Conservation (phyloP, 2,329 filamentous ascomycete species). For the Dactylellina leptospora region DNA sequence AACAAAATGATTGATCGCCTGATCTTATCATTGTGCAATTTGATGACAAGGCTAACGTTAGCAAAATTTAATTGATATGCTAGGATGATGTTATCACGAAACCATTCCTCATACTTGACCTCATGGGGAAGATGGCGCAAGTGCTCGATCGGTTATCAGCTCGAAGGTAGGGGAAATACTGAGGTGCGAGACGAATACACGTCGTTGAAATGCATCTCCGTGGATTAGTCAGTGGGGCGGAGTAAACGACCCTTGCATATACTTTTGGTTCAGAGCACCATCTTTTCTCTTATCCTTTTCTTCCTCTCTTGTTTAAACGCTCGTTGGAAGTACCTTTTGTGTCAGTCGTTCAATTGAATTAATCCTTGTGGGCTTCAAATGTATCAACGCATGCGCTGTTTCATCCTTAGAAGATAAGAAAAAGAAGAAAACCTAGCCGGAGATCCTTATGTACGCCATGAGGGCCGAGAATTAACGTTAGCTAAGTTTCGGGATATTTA, state of each 20-base stretch:
- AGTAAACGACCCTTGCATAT: constrained; percentile 4
- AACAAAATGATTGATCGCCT: too few relatives aligned
- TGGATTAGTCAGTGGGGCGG: constrained; percentile 30
- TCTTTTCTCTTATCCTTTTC: neutral
- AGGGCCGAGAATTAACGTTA: too few relatives aligned
- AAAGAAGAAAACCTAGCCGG: too few relatives aligned
- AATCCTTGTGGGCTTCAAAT: too few relatives aligned
- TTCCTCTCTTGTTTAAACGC: neutral
- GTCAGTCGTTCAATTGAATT: too few relatives aligned
- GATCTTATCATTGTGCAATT: neutral
- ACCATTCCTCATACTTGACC: constrained; percentile 71
- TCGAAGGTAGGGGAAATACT: neutral
- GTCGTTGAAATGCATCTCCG: neutral
- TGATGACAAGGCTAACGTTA: constrained; percentile 17
- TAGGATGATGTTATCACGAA: constrained; percentile 79
- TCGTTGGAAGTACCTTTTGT: too few relatives aligned
- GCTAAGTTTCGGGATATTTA: too few relatives aligned
- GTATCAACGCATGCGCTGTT: too few relatives aligned
- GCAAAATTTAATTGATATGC: too few relatives aligned
- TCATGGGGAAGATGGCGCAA: constrained; percentile 47
- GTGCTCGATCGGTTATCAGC: constrained; percentile 24
- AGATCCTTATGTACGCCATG: too few relatives aligned
- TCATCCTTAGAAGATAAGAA: too few relatives aligned
- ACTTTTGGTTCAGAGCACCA: constrained; percentile 2
- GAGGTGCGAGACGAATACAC: neutral